A percentile compares a stretch with the other conserved stretches of the same genome.
Conservation (phyloP, 202 grass and related monocot species). For the Carex sylvatica region DNA sequence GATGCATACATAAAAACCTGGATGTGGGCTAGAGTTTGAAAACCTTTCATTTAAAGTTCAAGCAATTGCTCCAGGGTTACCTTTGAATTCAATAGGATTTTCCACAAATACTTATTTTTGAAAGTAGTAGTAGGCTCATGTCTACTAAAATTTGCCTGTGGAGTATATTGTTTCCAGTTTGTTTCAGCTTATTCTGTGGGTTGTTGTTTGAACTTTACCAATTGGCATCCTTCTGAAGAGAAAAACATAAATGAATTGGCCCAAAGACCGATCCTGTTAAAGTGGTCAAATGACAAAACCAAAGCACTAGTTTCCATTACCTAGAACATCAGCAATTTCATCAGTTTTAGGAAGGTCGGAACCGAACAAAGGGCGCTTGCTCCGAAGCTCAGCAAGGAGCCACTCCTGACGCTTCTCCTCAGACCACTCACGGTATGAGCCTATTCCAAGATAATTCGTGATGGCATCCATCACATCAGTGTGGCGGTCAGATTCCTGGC, state of each 20-base stretch:
- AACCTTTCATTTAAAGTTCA: background rate
- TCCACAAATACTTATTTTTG: background rate
- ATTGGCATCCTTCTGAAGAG: background rate
- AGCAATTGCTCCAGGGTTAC: background rate
- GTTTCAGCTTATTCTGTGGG: background rate
- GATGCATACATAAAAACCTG: background rate
- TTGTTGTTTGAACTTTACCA: background rate
- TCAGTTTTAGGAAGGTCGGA: conserved; percentile 50
- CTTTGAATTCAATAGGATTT: background rate
- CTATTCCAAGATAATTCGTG: conserved; percentile 63
- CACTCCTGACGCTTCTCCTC: conserved; percentile 71
- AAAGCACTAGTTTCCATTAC: conserved; percentile 15
- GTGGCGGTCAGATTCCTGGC: conserved; percentile 89
- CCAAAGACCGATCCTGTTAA: background rate
- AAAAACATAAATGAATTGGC: conserved; percentile 7
- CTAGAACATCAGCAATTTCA: conserved; percentile 74
- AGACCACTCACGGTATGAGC: conserved; percentile 63
- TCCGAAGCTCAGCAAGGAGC: conserved; percentile 61
- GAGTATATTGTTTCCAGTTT: background rate
- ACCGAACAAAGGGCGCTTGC: conserved; percentile 65
- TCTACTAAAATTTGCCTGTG: background rate
- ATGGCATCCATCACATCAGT: conserved; percentile 75
- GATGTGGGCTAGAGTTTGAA: background rate
- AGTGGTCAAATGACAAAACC: background rate
- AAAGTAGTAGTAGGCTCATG: background rate